A percentile compares a stretch with the other conserved stretches of the same genome.
These are phyloP conservation scores for Ustilago esculenta DNA, from an alignment of 1,284 basidiomycete genomes.

Conservation along the genomic window DNA sequence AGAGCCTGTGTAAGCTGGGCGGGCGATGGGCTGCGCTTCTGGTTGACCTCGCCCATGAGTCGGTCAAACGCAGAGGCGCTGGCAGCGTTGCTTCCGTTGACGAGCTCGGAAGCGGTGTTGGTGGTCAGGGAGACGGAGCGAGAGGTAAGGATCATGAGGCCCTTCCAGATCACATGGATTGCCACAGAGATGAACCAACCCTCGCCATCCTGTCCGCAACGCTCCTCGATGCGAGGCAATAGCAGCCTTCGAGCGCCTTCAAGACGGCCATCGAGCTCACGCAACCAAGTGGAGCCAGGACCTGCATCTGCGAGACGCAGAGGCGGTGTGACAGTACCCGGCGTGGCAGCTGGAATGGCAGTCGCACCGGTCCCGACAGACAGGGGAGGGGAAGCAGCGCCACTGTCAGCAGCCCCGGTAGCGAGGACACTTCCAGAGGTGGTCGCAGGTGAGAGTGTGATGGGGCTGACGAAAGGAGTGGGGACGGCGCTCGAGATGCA, in stretches of 20 bases:
- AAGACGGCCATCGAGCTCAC: slow-evolving; percentile 61
- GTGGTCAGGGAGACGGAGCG: slow-evolving; percentile 47
- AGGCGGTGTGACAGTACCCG: slow-evolving; percentile 40
- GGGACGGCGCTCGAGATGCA: slow-evolving; percentile 56
- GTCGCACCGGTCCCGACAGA: slow-evolving; percentile 3
- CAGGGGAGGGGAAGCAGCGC: slow-evolving; percentile 19
- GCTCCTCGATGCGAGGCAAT: slow-evolving; percentile 59
- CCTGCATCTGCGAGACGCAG: slow-evolving; percentile 25
- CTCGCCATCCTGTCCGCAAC: slow-evolving; percentile 63
- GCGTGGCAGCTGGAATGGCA: slow-evolving; percentile 1
- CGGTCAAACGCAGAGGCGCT: slow-evolving; percentile 41
- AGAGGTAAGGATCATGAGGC: slow-evolving; percentile 58
- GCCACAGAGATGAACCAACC: slow-evolving; percentile 66
- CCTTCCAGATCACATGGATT: slow-evolving; percentile 65
- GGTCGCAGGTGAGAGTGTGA: slow-evolving; percentile 37
- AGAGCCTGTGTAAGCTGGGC: slow-evolving; percentile 54
- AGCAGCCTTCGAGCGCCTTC: slow-evolving; percentile 59
- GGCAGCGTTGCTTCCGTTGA: slow-evolving; percentile 35
- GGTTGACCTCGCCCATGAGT: slow-evolving; percentile 41
- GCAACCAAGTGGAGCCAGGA: slow-evolving; percentile 51
- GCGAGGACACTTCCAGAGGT: slow-evolving; percentile 20
- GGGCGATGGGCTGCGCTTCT: slow-evolving; percentile 54
- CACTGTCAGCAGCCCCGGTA: slow-evolving; percentile 3
- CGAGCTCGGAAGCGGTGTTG: slow-evolving; percentile 29
- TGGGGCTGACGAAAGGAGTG: slow-evolving; percentile 48